Base-by-base conservation (phyloP, 148 eudicot genomes). In the Agrostemma githago region DNA sequence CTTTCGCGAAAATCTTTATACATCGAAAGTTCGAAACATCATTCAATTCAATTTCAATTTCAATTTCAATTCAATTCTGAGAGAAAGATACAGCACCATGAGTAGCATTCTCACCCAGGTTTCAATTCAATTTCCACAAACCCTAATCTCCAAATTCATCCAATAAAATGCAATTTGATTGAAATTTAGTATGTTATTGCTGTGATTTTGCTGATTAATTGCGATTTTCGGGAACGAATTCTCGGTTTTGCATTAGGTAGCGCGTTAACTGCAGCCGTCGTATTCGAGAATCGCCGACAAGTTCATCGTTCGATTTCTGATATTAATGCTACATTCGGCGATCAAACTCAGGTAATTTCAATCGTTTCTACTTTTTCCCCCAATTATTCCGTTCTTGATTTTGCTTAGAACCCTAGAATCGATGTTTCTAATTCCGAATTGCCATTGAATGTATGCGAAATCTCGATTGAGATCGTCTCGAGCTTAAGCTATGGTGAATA, bases 31-130 rank as follows among this genome's bases (percentile, higher is more conserved):
- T 26, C 34, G 34, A 26, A 26, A 26, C 34, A 26, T 26, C 34
- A 26, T 26, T 26, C 34, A 26, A 26, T 26, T 26, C 34, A 26
- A 26, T 0, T 26, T 26, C 34, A 26, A 26, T 26, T 26, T 26
- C n/a, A n/a, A n/a, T n/a, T n/a, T n/a, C 34, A 26, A 26, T 26
- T 26, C 34, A 26, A 26, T 26, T 26, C 34, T 26, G 34, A 26
- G 34, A 26, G 34, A 26, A 26, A 26, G 34, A 26, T 26, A 26
- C 34, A 26, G 34, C 56, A 74, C 75, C 71, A 90, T 90, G 92
- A 83, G 88, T 74, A 90, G 92, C 87, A 82, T 88, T 76, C 86
- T 90, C 8, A 83, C 89, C 75, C 96, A 88, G 88, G 96, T 90
- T 3, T 34, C 10, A 2, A 58, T 38, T 56, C 15, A 4, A 16